Conservation (phyloP, 2,329 filamentous ascomycete genomes). For the Fusarium albidum region DNA sequence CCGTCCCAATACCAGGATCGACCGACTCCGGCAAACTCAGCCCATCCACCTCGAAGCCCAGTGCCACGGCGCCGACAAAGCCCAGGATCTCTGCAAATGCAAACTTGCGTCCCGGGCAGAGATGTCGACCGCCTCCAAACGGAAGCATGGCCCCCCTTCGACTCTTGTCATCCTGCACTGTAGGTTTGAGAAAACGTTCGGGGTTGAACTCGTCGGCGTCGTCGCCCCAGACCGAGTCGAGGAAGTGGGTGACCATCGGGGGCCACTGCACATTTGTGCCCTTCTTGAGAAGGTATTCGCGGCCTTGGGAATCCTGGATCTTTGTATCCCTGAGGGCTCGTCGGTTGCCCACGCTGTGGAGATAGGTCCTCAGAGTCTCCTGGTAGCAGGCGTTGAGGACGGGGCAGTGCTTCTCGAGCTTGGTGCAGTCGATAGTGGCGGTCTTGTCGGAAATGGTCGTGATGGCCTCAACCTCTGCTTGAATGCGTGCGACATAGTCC, state of each 20-base stretch:
- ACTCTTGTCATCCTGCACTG: constrained; percentile 31
- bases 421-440: constrained; percentile 43
- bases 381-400: constrained; percentile 53
- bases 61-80: constrained; percentile 9
- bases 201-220: constrained; percentile 29
- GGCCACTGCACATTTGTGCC: constrained; percentile 38
- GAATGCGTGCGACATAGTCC: constrained; percentile 38
- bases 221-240: constrained; percentile 31
- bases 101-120: constrained; percentile 45
- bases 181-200: constrained; percentile 31
- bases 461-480: constrained; percentile 42
- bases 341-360: constrained; percentile 48
- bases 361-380: constrained; percentile 52
- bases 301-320: constrained; percentile 35
- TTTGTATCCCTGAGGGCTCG: constrained; percentile 50
- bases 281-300: constrained; percentile 38
- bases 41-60: constrained; percentile 23
- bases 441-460: neutral
- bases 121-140: constrained; percentile 44
- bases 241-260: constrained; percentile 30
- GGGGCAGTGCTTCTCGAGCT: constrained; percentile 49
- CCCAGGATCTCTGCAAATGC: constrained; percentile 39
- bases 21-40: constrained; percentile 17
- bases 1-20: constrained; percentile 11
- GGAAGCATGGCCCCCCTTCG: constrained; percentile 38